phyloP scores from a whole-genome alignment of 345 rosid species.

The Sonneratia alba region DNA sequence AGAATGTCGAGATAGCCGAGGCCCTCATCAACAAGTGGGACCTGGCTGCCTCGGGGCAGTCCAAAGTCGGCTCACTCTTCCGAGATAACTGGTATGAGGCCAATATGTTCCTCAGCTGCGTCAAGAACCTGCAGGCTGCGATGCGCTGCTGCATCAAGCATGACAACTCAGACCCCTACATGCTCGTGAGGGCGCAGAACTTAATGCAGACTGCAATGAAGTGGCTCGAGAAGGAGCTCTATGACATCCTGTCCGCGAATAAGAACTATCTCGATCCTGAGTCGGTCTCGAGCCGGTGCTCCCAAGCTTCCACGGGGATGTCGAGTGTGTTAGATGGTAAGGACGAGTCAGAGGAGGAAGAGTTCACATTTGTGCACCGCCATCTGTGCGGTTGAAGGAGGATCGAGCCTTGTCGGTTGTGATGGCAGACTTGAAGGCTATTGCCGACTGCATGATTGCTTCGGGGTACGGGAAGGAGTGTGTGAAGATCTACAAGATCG shows the following conservation, averaged over 20 bases:
- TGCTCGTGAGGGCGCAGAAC: conserved; percentile 43
- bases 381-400: conserved; percentile 16
- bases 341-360: conserved; percentile 14
- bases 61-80: conserved; percentile 26
- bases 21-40: conserved; percentile 39
- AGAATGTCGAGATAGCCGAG: conserved; percentile 38
- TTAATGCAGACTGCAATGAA: conserved; percentile 63
- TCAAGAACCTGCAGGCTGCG: conserved; percentile 45
- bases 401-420: conserved; percentile 19
- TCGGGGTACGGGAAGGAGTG: conserved; percentile 63
- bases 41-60: neutral
- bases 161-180: conserved; percentile 27
- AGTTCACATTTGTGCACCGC: conserved; percentile 1
- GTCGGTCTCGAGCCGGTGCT: conserved; percentile 34
- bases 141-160: conserved; percentile 34
- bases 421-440: conserved; percentile 42
- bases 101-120: conserved; percentile 32
- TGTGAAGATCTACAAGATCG: conserved; percentile 30
- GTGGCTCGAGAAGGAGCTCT: conserved; percentile 59
- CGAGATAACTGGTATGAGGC: conserved; percentile 36
- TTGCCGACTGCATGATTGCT: conserved; percentile 63
- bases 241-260: conserved; percentile 43
- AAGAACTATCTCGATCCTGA: conserved; percentile 43
- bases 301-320: conserved; percentile 15
- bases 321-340: neutral